Evolutionary conservation across 106 monocot genomes (phyloP).

Genomic region (Cymbidium sinense): DNA sequence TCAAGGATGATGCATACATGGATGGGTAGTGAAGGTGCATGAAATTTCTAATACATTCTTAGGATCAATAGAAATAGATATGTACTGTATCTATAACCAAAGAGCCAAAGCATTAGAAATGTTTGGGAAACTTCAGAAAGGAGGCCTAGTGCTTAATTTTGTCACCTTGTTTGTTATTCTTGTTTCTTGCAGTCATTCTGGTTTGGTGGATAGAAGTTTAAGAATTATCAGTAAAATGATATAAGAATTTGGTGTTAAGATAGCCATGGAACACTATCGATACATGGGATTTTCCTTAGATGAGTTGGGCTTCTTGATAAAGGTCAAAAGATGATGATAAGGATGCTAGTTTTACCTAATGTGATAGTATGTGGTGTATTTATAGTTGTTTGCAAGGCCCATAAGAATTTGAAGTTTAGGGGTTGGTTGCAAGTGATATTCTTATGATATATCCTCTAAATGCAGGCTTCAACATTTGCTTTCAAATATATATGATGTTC

Average conservation of each 20-base stretch:
- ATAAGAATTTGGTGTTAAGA: conserved; percentile 25
- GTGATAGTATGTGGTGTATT: conserved; percentile 52
- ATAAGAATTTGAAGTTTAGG: conserved; percentile 30
- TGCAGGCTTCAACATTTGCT: conserved; percentile 34
- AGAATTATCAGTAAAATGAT: conserved; percentile 44
- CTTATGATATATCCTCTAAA: conserved; percentile 27
- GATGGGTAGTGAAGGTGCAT: conserved; percentile 31
- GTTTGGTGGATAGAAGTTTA: conserved; percentile 42
- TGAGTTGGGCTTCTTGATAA: too few relatives aligned
- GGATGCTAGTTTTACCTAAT: conserved; percentile 46
- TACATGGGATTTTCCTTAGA: too few relatives aligned
- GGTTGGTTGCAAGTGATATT: conserved; percentile 24
- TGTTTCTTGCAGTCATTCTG: conserved; percentile 54
- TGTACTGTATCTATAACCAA: conserved; percentile 61
- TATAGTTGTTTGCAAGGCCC: conserved; percentile 42
- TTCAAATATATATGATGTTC: conserved; percentile 41
- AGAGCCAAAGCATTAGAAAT: conserved; percentile 39
- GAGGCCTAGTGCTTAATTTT: conserved; percentile 34
- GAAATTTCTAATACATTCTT: conserved; percentile 35
- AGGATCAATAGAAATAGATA: conserved; percentile 55
- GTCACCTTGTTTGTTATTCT: conserved; percentile 64
- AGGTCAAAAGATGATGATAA: conserved; percentile 26
- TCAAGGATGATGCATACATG: conserved; percentile 41
- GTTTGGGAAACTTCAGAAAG: conserved; percentile 36
- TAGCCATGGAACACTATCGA: conserved; percentile 54